Percentiles rank a stretch among this genome's conserved stretches.
Evolutionary conservation across 2,329 filamentous ascomycete species (phyloP).

Genomic region (Bretziella fagacearum): DNA sequence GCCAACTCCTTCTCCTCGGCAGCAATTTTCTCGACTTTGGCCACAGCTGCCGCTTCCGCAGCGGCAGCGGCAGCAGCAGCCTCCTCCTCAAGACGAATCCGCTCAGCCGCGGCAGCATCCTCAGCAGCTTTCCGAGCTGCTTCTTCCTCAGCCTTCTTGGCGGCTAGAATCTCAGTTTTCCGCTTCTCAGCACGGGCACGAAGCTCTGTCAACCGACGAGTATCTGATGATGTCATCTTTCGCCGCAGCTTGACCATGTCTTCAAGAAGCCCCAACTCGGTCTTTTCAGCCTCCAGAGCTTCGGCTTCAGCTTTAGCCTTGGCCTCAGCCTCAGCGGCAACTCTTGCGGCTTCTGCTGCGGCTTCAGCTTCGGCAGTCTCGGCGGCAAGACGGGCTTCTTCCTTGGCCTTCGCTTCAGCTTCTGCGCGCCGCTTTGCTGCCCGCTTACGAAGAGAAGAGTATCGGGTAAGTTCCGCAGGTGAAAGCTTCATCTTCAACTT

Average conservation of each 20-base stretch:
- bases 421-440: too few species aligned
- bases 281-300: constrained; percentile 20
- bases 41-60: constrained; percentile 4
- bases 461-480: neutral
- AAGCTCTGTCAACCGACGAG: constrained; percentile 5
- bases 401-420: constrained; percentile 18
- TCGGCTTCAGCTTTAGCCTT: constrained; percentile 2
- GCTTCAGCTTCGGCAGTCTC: constrained; percentile 7
- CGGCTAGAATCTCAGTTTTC: constrained; percentile 20
- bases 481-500: constrained; percentile 9
- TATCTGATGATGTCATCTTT: neutral
- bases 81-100: constrained; percentile 5
- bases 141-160: constrained; percentile 21
- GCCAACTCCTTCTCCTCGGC: constrained; percentile 11
- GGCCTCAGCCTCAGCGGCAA: constrained; percentile 1
- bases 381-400: constrained; percentile 14
- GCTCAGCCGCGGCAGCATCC: constrained; percentile 9
- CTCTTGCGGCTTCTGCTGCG: constrained; percentile 5
- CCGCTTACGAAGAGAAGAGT: constrained; percentile 17
- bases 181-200: constrained; percentile 16
- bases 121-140: constrained; percentile 19
- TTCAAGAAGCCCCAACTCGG: constrained; percentile 14
- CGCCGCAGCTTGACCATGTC: constrained; percentile 12
- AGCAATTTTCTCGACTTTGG: neutral
- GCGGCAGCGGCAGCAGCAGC: constrained; percentile 1